Evolutionary conservation across 1,284 basidiomycete species (phyloP).

Genomic region (Papiliotrema flavescens): DNA sequence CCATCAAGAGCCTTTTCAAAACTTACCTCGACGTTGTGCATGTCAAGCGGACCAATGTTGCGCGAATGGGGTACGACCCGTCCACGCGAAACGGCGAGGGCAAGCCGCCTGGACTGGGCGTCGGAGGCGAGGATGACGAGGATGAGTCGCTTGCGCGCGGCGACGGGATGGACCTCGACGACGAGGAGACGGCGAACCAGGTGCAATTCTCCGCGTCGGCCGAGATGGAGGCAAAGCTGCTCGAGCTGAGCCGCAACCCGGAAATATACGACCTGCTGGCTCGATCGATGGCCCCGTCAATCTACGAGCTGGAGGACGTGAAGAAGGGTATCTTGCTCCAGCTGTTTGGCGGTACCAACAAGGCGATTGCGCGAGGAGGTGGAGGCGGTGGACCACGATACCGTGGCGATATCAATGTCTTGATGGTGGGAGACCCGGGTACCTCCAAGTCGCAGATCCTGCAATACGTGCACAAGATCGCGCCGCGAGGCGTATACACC

Average conservation of each 20-base stretch:
- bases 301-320: slow-evolving; percentile 98
- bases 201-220: slow-evolving; percentile 50
- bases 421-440: slow-evolving; percentile 97
- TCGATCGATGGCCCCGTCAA: slow-evolving; percentile 83
- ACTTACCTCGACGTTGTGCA: slow-evolving; percentile 96
- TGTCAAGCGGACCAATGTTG: slow-evolving; percentile 69
- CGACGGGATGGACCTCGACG: slow-evolving; percentile 41
- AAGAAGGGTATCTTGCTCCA: slow-evolving; percentile 97
- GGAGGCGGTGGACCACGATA: slow-evolving; percentile 94
- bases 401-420: slow-evolving; percentile 94
- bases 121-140: slow-evolving; percentile 77
- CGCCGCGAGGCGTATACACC: slow-evolving; percentile 92
- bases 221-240: slow-evolving; percentile 59
- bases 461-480: slow-evolving; percentile 98
- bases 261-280: slow-evolving; percentile 88
- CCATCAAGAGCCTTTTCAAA: slow-evolving; percentile 91
- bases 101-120: slow-evolving; percentile 65
- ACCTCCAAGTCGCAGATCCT: slow-evolving; percentile 95
- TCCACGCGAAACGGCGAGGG: slow-evolving; percentile 62
- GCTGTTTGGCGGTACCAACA: slow-evolving; percentile 96
- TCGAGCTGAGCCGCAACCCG: slow-evolving; percentile 65
- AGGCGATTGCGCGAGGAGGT: slow-evolving; percentile 85
- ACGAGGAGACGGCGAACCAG: slow-evolving; percentile 51
- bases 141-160: slow-evolving; percentile 54
- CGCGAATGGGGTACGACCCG: slow-evolving; percentile 72